Evolutionary conservation across 306 rosid genomes (phyloP), one percentile per base, ranked within the genome.

Genomic region (Pachyrhizus erosus): DNA sequence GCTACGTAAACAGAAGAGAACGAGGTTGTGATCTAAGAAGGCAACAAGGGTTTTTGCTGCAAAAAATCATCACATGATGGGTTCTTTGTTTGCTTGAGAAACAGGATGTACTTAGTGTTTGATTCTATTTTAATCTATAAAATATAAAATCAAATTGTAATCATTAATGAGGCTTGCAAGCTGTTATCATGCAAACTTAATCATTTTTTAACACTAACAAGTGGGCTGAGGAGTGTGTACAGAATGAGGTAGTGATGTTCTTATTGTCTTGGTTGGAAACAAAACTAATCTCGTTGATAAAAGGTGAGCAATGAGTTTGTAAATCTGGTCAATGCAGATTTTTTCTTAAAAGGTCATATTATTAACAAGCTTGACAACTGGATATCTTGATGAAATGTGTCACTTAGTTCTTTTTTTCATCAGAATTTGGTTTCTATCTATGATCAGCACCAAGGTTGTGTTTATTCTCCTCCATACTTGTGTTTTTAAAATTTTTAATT

Each of bases 151-250:
- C 29, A 37, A 75, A 43, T 20, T 78, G 45, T 52, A 58, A 80
- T 68, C 74, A 58, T 70, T 73, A 11, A 70, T 57, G 80, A 37
- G 8, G 10, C 42, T 37, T 37, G 42, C 10, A 37, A 6, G 10
- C 42, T 37, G 42, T 37, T 37, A 37, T 37, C 7, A 37, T 37
- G 42, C 42, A 37, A 10, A 37, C 42, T 10, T 10, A 62, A 62
- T 62, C 69, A 29, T 93, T 91, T 86, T 84, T 93, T 48, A 91
- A 84, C 83, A 91, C 96, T 31, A 89, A 42, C 45, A 93, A 85
- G 90, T 91, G 98, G 98, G 85, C 91, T 49, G 98, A 93, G 84
- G 98, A 91, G 94, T 93, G 17, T 92, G 94, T 11, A 90, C 94
- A 58, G 98, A 93, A 79, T 84, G 98, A 49, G 98, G 98, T 9